Evolutionary conservation across 352 stramenopile species (phyloP), one percentile per base, ranked within the genome.

Genomic region (Blastocystis sp.): DNA sequence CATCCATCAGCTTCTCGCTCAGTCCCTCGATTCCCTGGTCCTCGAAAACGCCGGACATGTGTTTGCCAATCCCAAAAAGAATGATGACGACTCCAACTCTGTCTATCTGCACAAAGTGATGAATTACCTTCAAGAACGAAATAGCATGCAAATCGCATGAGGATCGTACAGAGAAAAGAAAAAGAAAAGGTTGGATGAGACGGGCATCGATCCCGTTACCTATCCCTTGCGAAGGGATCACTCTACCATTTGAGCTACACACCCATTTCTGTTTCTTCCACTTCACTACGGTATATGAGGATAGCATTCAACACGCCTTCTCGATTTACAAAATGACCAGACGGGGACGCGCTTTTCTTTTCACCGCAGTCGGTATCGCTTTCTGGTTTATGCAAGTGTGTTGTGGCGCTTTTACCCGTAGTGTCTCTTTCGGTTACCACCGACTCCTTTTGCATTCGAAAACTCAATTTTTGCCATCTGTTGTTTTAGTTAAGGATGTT

Each of bases 201-300:
- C 61, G 78, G 78, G 78, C 78, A 88, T 88, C 78, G 78, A 88
- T 88, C 78, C 78, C 78, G 78, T 54, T 88, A 88, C 78, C 78
- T 79, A 76, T 88, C 78, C 43, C 78, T 68, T 88, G 78, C 78
- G 68, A 88, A 88, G 78, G 43, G 78, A 88, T 76, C 68, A 66
- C 78, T 88, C 78, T 88, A 88, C 78, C 78, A 88, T 88, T 88
- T 88, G 78, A 88, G 78, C 78, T 88, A 88, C 64, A 88, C 78
- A 88, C 78, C 78, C 78, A 45, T 69, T 45, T 69, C 28, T 45
- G 28, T 69, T 45, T 69, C 40, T 69, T 69, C 40, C 28, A 45
- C 40, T 69, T 17, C 62, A 69, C 48, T 57, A 57, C 48, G 6
- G 48, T 14, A 57, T 57, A 17, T 57, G 6, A 57, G 6, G 6